Evolutionary conservation across 2,329 filamentous ascomycete species (phyloP), one percentile per base, ranked within the genome.

Genomic region (Epichloe typhina): DNA sequence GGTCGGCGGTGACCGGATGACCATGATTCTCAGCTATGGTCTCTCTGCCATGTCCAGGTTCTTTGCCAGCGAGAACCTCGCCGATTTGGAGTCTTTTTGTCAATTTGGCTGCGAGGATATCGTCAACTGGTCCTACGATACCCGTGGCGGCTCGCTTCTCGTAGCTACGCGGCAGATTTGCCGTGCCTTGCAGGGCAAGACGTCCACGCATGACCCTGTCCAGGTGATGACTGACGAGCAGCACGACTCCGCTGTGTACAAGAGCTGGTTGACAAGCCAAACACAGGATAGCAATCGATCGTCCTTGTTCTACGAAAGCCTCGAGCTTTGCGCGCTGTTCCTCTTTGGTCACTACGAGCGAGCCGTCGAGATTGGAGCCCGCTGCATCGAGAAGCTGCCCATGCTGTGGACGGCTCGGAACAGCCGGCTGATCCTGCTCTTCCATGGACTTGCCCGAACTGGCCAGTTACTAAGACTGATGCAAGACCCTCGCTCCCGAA

Each of bases 141-240:
- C 83, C 1, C 75, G 84, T 52, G 86, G 86, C 15, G 86, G 86
- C 2, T 80, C 80, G 0, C 70, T 88, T 48, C 69, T 90, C 6
- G 77, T 85, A 53, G 75, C 77, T 3, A 72, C 83, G 3, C 71
- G 83, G 47, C 86, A 90, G 61, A 74, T 78, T 23, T 77, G 75
- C 47, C 77, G 84, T 46, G 83, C 86, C 21, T 66, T 90, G 19
- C 84, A 88, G 62, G 86, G 86, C 50, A 90, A 88, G 64, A 90
- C 86, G 0, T 66, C 66, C 11, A 66, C 66, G 3, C 64, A 68
- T 11, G 68, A 75, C 9, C 66, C 81, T 0, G 60, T 71, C 0
- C 70, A 75, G 17, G 72, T 89, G 11, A 76, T 90, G 70, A 78
- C 73, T 40, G 86, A 90, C 56, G 72, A 79, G n/a, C 72, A 79